Base-by-base conservation (phyloP, 305 asterid species). In the Fraxinus platypoda region DNA sequence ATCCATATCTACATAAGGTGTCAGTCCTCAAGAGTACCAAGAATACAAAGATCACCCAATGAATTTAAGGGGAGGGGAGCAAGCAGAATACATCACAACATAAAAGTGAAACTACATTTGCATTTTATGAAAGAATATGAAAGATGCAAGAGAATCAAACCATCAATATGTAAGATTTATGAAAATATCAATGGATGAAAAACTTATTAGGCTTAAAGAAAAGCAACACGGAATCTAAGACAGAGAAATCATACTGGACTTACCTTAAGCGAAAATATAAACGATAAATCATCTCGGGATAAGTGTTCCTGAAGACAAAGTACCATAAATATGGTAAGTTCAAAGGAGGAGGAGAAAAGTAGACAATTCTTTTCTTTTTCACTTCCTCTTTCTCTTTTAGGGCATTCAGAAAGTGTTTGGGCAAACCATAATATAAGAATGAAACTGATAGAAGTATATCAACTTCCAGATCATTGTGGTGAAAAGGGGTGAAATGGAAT, bases 211-310 rank as follows among this genome's bases (percentile, higher is more conserved):
- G 85, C 73, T 25, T 82, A 83, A 80, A 72, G 78, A 59, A 86
- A 76, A 72, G 80, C 34, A 86, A 43, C 70, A 78, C 77, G 72
- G 17, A 83, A 49, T 41, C 79, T n/a, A 37, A 52, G 57, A 38
- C 52, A 76, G 26, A 72, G 34, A 76, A 77, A 79, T 43, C 76
- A 62, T 78, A 79, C 26, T 66, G 79, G 75, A 81, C 77, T 85
- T 85, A 90, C 99, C 98, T 95, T 95, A 33, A 94, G 97, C 33
- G 97, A 95, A 83, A 95, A 95, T 81, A 92, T 78, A 86, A 94
- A 95, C 43, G 99, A 89, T 37, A 87, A 86, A 83, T 94, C 99
- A 90, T 95, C 98, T 86, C 96, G 90, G 91, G 87, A 84, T 88
- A 94, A 89, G 90, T 95, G 97, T 83, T 91, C 98, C 98, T 95